phyloP scores from a whole-genome alignment of 345 rosid genomes.

The Moricandia moricandioides region DNA sequence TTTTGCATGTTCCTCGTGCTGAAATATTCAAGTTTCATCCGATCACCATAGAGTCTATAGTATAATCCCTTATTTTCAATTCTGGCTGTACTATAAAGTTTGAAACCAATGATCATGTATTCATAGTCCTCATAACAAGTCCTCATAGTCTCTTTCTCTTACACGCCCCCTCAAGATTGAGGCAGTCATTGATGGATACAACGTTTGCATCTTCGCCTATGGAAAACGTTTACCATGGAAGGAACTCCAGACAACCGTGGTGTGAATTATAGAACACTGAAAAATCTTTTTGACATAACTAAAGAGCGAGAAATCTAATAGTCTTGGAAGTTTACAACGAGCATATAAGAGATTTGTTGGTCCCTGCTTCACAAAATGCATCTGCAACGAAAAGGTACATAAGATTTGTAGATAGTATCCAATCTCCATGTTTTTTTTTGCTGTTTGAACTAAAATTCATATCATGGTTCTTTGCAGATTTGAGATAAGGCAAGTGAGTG shows the following conservation, averaged over 20 bases:
- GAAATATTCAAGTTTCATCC: neutral
- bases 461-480: constrained; percentile 47
- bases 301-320: constrained; percentile 58
- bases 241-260: constrained; percentile 87
- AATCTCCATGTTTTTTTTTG: neutral
- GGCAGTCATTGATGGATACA: constrained; percentile 89
- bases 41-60: neutral
- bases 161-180: too few species aligned
- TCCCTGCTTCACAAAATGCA: constrained; percentile 55
- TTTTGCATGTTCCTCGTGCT: constrained; percentile 19
- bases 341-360: constrained; percentile 84
- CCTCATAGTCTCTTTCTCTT: too few species aligned
- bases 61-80: neutral
- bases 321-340: constrained; percentile 97
- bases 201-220: constrained; percentile 91
- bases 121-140: too few species aligned
- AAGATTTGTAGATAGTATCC: neutral
- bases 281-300: constrained; percentile 66
- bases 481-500: constrained; percentile 74
- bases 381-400: constrained; percentile 61
- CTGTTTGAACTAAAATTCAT: neutral
- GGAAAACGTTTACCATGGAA: constrained; percentile 95
- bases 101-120: neutral
- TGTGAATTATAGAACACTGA: constrained; percentile 87
- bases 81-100: neutral